Percentiles rank a stretch among this genome's conserved stretches.
phyloP scores from a whole-genome alignment of 345 rosid genomes.

The Corchorus olitorius region DNA sequence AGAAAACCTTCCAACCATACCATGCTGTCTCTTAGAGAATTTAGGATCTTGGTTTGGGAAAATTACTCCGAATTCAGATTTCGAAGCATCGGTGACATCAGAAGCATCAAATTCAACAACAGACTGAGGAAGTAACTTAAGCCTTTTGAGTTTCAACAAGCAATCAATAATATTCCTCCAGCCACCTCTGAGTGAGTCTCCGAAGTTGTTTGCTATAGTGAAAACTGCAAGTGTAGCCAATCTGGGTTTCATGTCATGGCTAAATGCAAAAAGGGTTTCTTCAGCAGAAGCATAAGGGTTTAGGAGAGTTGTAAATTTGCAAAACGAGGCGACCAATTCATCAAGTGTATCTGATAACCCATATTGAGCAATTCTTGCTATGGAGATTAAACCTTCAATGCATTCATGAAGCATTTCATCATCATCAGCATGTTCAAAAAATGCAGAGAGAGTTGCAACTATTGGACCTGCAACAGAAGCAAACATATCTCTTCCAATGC shows the following conservation, averaged over 20 bases:
- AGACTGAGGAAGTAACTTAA: conserved; percentile 83
- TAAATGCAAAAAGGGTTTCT: conserved; percentile 81
- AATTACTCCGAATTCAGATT: conserved; percentile 43
- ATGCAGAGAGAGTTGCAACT: conserved; percentile 79
- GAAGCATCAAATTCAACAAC: conserved; percentile 56
- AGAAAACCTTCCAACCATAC: conserved; percentile 61
- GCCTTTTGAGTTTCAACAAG: conserved; percentile 79
- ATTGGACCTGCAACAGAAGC: conserved; percentile 85
- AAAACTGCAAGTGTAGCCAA: conserved; percentile 93
- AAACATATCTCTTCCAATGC: conserved; percentile 89
- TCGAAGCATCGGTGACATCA: conserved; percentile 29
- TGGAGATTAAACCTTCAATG: conserved; percentile 81
- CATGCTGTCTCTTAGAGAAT: conserved; percentile 33
- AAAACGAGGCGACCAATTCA: conserved; percentile 79
- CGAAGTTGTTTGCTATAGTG: conserved; percentile 79
- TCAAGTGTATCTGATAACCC: conserved; percentile 86
- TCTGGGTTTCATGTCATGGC: conserved; percentile 81
- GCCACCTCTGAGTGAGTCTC: conserved; percentile 75
- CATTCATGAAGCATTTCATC: conserved; percentile 90
- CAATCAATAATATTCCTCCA: conserved; percentile 94
- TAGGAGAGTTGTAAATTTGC: conserved; percentile 76
- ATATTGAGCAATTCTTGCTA: conserved; percentile 77
- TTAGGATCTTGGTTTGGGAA: conserved; percentile 46
- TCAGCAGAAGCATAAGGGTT: conserved; percentile 90
- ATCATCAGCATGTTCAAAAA: conserved; percentile 87